phyloP scores from a whole-genome alignment of 768 basidiomycete species.

The Trametes cingulata region DNA sequence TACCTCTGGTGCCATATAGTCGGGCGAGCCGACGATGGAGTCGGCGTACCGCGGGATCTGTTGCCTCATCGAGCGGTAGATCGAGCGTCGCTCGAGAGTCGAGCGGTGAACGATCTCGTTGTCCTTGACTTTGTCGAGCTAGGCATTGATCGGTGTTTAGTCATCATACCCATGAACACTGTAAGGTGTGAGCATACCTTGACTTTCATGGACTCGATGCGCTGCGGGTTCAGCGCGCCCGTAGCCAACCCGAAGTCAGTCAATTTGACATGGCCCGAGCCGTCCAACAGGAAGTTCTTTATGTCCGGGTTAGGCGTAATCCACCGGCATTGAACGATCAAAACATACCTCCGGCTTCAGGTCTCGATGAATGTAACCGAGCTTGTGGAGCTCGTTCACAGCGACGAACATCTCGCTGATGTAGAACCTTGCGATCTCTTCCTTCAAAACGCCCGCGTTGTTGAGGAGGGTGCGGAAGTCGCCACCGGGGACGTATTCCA shows the following conservation, averaged over 20 bases:
- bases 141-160: slow-evolving; percentile 3
- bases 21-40: slow-evolving; percentile 96
- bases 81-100: slow-evolving; percentile 90
- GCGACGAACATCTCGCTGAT: slow-evolving; percentile 97
- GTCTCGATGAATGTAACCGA: slow-evolving; percentile 98
- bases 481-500: slow-evolving; percentile 99
- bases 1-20: slow-evolving; percentile 98
- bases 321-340: background rate
- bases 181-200: slow-evolving; percentile 54
- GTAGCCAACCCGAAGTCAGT: slow-evolving; percentile 98
- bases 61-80: slow-evolving; percentile 90
- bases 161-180: background rate
- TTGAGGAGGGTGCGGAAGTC: slow-evolving; percentile 98
- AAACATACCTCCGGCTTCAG: slow-evolving; percentile 88
- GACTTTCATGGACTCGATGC: slow-evolving; percentile 92
- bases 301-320: no score
- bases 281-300: slow-evolving; percentile 98
- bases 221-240: slow-evolving; percentile 90
- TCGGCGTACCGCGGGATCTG: slow-evolving; percentile 94
- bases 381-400: slow-evolving; percentile 92
- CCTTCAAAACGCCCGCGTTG: slow-evolving; percentile 96
- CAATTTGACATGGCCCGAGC: slow-evolving; percentile 94
- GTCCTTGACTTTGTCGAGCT: slow-evolving; percentile 98
- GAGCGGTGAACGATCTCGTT: slow-evolving; percentile 86
- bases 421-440: slow-evolving; percentile 96